A percentile compares a stretch with the other conserved stretches of the same genome.
Conservation (phyloP, 345 rosid species). For the Sisymbrium irio region DNA sequence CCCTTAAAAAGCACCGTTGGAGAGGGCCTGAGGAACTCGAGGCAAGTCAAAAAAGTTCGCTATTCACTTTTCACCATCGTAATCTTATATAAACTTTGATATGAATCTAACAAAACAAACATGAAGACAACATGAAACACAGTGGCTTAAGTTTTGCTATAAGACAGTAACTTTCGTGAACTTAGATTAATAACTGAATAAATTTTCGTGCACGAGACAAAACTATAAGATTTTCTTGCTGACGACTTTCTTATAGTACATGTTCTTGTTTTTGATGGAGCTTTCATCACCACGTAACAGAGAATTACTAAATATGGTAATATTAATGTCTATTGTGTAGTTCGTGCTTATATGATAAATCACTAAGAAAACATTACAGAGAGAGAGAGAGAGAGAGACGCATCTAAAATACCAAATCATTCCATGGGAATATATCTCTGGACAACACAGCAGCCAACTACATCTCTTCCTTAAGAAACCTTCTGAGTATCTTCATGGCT, state of each 20-base stretch:
- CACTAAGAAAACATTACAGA: neutral
- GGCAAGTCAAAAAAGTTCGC: too few relatives aligned
- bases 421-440: neutral
- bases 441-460: neutral
- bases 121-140: too few relatives aligned
- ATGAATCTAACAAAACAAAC: too few relatives aligned
- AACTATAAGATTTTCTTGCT: neutral
- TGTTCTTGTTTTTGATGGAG: neutral
- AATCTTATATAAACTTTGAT: too few relatives aligned
- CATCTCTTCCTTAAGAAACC: conserved; percentile 26
- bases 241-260: neutral
- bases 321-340: neutral
- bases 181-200: too few relatives aligned
- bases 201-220: too few relatives aligned
- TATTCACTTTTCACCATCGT: too few relatives aligned
- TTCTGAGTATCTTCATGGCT: conserved; percentile 22
- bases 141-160: too few relatives aligned
- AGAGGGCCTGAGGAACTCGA: too few relatives aligned
- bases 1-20: too few relatives aligned
- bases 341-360: neutral
- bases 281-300: neutral
- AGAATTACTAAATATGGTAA: neutral
- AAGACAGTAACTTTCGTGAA: too few relatives aligned
- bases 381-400: neutral
- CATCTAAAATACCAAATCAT: neutral